Evolutionary conservation across 2,329 filamentous ascomycete species (phyloP).

Genomic region (Penicillium occitanis): DNA sequence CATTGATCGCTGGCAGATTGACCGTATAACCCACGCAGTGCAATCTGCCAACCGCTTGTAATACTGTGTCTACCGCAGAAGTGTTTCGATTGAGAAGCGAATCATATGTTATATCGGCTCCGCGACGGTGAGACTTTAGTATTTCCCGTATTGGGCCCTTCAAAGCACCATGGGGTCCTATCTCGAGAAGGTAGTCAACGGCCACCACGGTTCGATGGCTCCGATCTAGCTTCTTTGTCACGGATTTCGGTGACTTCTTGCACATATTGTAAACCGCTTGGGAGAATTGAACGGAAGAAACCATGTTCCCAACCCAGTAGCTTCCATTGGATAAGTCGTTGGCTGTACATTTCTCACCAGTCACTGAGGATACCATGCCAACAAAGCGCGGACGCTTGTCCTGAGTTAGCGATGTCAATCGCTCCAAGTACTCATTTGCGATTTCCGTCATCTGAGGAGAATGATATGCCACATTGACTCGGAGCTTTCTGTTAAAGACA

Average conservation of each 20-base stretch:
- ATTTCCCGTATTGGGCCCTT: conserved; percentile 15
- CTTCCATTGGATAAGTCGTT: conserved; percentile 15
- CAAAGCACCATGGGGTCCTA: conserved; percentile 36
- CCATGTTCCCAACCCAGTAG: conserved; percentile 30
- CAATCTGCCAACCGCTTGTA: not conserved
- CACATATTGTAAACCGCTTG: conserved; percentile 24
- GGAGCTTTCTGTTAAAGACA: not conserved
- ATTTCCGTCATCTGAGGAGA: not conserved
- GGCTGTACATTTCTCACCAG: conserved; percentile 23
- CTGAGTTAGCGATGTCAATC: not conserved
- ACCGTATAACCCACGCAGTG: not conserved
- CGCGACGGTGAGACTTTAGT: not conserved
- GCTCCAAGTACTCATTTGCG: not conserved
- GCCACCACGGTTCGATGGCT: not conserved
- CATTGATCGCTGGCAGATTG: not conserved
- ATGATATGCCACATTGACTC: not conserved
- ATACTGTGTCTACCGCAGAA: not conserved
- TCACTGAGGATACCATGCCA: conserved; percentile 20
- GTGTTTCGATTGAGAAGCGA: not conserved
- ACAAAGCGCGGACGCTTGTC: not conserved
- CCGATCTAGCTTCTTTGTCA: not conserved
- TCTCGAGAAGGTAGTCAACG: conserved; percentile 30
- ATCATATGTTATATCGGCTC: not conserved
- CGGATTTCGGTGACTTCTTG: not conserved
- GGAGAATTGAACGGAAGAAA: conserved; percentile 32